These are phyloP conservation scores for Pseudogymnoascus sp. DNA, from an alignment of 2,329 filamentous ascomycete species.

Conservation along the genomic window DNA sequence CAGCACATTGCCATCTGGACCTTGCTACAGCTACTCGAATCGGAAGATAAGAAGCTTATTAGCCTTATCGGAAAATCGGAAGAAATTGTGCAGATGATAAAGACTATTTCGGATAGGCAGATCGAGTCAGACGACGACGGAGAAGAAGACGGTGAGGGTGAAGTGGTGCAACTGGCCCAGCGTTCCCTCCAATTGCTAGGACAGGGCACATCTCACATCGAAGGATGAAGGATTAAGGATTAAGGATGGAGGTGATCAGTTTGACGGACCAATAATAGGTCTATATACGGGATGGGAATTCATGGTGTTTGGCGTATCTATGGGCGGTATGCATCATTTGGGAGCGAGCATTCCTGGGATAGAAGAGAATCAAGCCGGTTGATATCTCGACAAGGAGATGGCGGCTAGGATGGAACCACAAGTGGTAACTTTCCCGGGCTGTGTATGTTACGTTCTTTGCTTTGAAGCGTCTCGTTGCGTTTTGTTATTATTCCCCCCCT, in stretches of 20 bases:
- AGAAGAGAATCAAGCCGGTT: conserved; percentile 19
- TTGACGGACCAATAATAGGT: conserved; percentile 12
- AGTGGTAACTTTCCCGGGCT: conserved; percentile 14
- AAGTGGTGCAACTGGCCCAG: conserved; percentile 85
- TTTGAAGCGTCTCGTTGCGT: conserved; percentile 23
- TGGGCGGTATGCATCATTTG: conserved; percentile 22
- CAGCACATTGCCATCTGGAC: conserved; percentile 99
- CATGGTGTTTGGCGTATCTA: conserved; percentile 31
- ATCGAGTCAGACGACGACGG: conserved; percentile 81
- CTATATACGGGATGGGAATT: conserved; percentile 26
- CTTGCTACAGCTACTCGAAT: conserved; percentile 87
- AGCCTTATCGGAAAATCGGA: conserved; percentile 82
- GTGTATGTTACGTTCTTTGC: conserved; percentile 18
- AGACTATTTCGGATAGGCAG: conserved; percentile 80
- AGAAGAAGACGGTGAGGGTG: conserved; percentile 83
- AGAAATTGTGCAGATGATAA: conserved; percentile 87
- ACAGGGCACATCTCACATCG: conserved; percentile 67
- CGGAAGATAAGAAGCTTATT: conserved; percentile 84
- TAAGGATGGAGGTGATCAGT: conserved; percentile 51
- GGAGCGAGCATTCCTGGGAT: conserved; percentile 31
- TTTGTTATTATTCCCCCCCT: conserved; percentile 23
- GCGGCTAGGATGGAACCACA: conserved; percentile 15
- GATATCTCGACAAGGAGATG: conserved; percentile 11
- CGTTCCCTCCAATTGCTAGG: conserved; percentile 82
- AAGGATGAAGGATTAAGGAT: conserved; percentile 76